A percentile compares a stretch with the other conserved stretches of the same genome.
These are phyloP conservation scores for Ophiostoma novo-ulmi DNA, from an alignment of 2,329 filamentous ascomycete genomes.

Conservation along the genomic window DNA sequence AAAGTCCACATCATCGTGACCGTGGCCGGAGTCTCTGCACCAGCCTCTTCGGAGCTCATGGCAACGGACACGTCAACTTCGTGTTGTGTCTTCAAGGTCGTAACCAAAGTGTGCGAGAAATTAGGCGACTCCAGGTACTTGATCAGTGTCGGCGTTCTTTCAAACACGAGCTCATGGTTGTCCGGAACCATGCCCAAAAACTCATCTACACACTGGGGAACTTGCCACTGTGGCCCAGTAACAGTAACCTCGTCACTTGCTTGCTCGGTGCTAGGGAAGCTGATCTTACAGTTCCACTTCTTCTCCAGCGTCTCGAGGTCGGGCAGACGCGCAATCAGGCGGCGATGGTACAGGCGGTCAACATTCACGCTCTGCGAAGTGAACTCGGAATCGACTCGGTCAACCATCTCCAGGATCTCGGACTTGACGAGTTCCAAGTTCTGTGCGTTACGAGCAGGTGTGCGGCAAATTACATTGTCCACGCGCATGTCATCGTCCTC, in stretches of 20 bases:
- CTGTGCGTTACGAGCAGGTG: slow-evolving; percentile 92
- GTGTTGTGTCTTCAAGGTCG: slow-evolving; percentile 84
- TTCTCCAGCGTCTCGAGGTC: slow-evolving; percentile 95
- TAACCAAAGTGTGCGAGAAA: slow-evolving; percentile 72
- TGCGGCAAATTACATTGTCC: slow-evolving; percentile 97
- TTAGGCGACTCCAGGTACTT: slow-evolving; percentile 77
- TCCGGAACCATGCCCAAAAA: slow-evolving; percentile 98
- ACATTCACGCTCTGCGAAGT: slow-evolving; percentile 90
- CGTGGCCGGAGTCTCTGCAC: slow-evolving; percentile 40
- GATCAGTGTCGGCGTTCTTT: slow-evolving; percentile 67
- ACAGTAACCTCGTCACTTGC: slow-evolving; percentile 95
- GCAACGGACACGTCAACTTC: slow-evolving; percentile 75
- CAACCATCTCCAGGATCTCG: slow-evolving; percentile 99
- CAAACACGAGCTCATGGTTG: slow-evolving; percentile 84
- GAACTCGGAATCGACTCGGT: slow-evolving; percentile 94
- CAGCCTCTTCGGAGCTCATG: slow-evolving; percentile 46
- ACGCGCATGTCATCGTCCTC: slow-evolving; percentile 98
- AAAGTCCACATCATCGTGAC: slow-evolving; percentile 70
- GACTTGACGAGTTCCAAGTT: slow-evolving; percentile 96
- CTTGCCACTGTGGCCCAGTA: slow-evolving; percentile 95
- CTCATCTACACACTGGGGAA: slow-evolving; percentile 92
- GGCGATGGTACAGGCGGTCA: slow-evolving; percentile 90
- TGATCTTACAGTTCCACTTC: slow-evolving; percentile 99
- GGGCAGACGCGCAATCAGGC: slow-evolving; percentile 78
- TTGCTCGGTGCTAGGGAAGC: slow-evolving; percentile 94